phyloP scores from a whole-genome alignment of 192 early-diverging fungal species.

The Lunasporangiospora selenospora region DNA sequence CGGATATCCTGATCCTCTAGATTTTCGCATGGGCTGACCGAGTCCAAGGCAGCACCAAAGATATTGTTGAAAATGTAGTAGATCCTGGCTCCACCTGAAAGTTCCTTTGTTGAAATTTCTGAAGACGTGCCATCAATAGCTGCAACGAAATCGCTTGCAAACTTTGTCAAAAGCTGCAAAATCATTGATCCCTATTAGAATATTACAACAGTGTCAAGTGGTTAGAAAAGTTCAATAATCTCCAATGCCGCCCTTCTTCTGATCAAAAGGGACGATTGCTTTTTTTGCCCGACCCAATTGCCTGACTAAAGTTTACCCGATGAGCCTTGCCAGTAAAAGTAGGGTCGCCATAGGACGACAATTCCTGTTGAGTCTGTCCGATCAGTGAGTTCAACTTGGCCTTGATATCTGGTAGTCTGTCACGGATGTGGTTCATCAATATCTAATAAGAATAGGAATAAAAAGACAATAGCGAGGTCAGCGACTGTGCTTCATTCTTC shows the following conservation, averaged over 20 bases:
- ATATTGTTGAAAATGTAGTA: slow-evolving; percentile 81
- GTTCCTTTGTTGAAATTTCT: slow-evolving; percentile 72
- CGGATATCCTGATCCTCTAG: slow-evolving; percentile 72
- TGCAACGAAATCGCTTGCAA: slow-evolving; percentile 70
- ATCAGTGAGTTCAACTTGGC: slow-evolving; percentile 71
- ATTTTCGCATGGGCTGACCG: slow-evolving; percentile 67
- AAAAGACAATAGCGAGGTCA: not conserved
- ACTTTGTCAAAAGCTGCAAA: slow-evolving; percentile 70
- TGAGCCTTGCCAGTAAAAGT: slow-evolving; percentile 37
- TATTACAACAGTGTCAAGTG: not conserved
- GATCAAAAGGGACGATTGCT: no score
- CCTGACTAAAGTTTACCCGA: slow-evolving; percentile 20
- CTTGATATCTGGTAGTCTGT: slow-evolving; percentile 73
- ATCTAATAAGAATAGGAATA: slow-evolving; percentile 45
- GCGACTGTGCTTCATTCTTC: no score
- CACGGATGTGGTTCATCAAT: slow-evolving; percentile 73
- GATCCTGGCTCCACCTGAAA: slow-evolving; percentile 76
- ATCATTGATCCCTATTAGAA: slow-evolving; percentile 55
- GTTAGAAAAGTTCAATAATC: not conserved
- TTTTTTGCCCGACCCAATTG: no score
- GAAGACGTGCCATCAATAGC: slow-evolving; percentile 71
- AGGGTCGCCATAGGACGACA: slow-evolving; percentile 62
- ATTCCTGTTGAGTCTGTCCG: slow-evolving; percentile 72
- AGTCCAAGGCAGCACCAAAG: slow-evolving; percentile 70
- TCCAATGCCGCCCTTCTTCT: no score